A percentile compares a stretch with the other conserved stretches of the same genome.
Conservation (phyloP, 257 asterid species). For the Rhazya stricta region DNA sequence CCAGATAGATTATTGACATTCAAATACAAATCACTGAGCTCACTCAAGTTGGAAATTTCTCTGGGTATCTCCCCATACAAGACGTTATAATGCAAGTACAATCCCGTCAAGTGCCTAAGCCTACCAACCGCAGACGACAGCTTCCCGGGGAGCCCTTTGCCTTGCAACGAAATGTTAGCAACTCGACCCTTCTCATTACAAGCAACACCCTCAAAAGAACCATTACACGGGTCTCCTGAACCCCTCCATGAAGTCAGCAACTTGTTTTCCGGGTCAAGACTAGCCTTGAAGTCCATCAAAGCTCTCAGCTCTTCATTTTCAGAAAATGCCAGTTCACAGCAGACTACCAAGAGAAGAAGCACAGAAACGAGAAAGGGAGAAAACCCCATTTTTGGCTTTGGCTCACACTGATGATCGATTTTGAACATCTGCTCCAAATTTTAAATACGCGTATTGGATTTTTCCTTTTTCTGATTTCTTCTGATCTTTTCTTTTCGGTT, state of each 20-base stretch:
- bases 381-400: conserved; percentile 38
- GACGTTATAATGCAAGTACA: conserved; percentile 82
- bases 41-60: conserved; percentile 54
- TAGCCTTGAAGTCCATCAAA: conserved; percentile 57
- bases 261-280: conserved; percentile 71
- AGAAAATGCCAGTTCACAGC: conserved; percentile 10
- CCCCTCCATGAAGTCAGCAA: conserved; percentile 66
- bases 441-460: neutral
- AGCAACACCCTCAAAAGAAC: conserved; percentile 70
- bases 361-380: conserved; percentile 24
- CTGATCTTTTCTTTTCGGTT: neutral
- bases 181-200: conserved; percentile 72
- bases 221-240: conserved; percentile 66
- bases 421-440: neutral
- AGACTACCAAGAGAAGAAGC: conserved; percentile 29
- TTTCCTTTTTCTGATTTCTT: neutral
- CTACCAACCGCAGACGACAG: conserved; percentile 64
- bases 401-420: conserved; percentile 5
- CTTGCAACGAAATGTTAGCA: conserved; percentile 82
- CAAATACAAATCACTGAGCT: conserved; percentile 71
- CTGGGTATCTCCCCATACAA: conserved; percentile 66
- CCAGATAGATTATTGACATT: conserved; percentile 80
- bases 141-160: conserved; percentile 79
- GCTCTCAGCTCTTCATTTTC: conserved; percentile 44
- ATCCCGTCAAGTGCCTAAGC: conserved; percentile 64